A percentile compares a stretch with the other conserved stretches of the same genome.
Evolutionary conservation across 2,329 filamentous ascomycete genomes (phyloP).

Genomic region (Chaetothyriales sp.): DNA sequence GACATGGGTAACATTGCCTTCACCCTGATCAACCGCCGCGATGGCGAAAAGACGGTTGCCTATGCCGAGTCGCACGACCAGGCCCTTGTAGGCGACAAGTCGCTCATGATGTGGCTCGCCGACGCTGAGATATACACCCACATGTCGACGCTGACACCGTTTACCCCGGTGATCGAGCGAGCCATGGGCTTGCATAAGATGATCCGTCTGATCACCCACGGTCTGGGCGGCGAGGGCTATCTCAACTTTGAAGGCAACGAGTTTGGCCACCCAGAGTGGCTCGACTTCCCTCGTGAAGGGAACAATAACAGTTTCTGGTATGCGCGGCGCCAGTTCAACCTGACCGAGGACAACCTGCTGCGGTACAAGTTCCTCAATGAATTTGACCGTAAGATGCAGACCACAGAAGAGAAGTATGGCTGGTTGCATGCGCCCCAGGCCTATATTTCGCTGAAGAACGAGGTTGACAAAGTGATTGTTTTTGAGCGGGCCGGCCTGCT

Average conservation of each 20-base stretch:
- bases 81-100: slow-evolving; percentile 92
- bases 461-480: slow-evolving; percentile 83
- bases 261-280: slow-evolving; percentile 97
- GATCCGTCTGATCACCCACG: slow-evolving; percentile 86
- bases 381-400: slow-evolving; percentile 86
- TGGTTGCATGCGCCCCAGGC: slow-evolving; percentile 80
- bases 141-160: slow-evolving; percentile 74
- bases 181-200: slow-evolving; percentile 93
- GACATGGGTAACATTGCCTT: slow-evolving; percentile 72
- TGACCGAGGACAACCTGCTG: slow-evolving; percentile 70
- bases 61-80: slow-evolving; percentile 97
- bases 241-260: slow-evolving; percentile 99
- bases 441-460: slow-evolving; percentile 86
- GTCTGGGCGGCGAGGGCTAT: slow-evolving; percentile 85
- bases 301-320: slow-evolving; percentile 93
- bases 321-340: slow-evolving; percentile 80
- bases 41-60: slow-evolving; percentile 95
- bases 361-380: slow-evolving; percentile 86
- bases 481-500: slow-evolving; percentile 84
- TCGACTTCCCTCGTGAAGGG: slow-evolving; percentile 89
- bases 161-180: slow-evolving; percentile 77
- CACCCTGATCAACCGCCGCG: slow-evolving; percentile 79
- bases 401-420: slow-evolving; percentile 70
- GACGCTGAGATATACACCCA: slow-evolving; percentile 96
- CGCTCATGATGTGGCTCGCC: slow-evolving; percentile 93